Conservation (phyloP, 208 protist species). For the Acanthamoeba quina region DNA sequence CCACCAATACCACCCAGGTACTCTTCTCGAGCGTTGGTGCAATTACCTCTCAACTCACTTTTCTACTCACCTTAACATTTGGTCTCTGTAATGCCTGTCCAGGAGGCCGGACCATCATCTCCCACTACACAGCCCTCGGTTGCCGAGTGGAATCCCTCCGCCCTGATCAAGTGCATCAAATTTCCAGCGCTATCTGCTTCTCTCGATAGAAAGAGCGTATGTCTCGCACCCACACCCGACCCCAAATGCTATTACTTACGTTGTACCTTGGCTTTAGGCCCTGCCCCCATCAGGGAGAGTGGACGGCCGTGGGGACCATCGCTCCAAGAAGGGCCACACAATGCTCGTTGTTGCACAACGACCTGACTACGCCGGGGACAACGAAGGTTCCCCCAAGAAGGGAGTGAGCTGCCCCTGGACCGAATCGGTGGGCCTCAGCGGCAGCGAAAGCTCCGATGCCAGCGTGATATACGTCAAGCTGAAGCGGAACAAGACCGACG, state of each 20-base stretch:
- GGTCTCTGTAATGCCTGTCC: not conserved
- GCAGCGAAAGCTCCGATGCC: not conserved
- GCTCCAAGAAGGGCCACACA: slow-evolving; percentile 32
- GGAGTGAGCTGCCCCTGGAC: not conserved
- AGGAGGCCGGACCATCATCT: not conserved
- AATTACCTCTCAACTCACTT: not conserved
- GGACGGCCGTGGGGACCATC: slow-evolving; percentile 27
- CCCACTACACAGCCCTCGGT: slow-evolving; percentile 35
- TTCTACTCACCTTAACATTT: not conserved
- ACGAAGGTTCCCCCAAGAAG: not conserved
- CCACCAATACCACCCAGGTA: not conserved
- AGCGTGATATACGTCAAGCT: slow-evolving; percentile 66
- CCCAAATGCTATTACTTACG: not conserved
- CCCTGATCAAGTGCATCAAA: slow-evolving; percentile 69
- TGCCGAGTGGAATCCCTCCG: slow-evolving; percentile 58
- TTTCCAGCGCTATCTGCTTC: slow-evolving; percentile 2
- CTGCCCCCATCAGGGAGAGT: not conserved
- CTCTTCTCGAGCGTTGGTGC: not conserved
- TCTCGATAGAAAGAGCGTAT: slow-evolving; percentile 33
- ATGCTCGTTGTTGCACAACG: slow-evolving; percentile 17
- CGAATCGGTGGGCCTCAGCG: not conserved
- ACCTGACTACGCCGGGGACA: not conserved
- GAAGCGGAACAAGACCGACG: slow-evolving; percentile 52
- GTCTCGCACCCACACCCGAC: not conserved
- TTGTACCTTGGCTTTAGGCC: not conserved